Base-by-base conservation (phyloP, 2,329 filamentous ascomycete species). In the Diplocarpon mali region DNA sequence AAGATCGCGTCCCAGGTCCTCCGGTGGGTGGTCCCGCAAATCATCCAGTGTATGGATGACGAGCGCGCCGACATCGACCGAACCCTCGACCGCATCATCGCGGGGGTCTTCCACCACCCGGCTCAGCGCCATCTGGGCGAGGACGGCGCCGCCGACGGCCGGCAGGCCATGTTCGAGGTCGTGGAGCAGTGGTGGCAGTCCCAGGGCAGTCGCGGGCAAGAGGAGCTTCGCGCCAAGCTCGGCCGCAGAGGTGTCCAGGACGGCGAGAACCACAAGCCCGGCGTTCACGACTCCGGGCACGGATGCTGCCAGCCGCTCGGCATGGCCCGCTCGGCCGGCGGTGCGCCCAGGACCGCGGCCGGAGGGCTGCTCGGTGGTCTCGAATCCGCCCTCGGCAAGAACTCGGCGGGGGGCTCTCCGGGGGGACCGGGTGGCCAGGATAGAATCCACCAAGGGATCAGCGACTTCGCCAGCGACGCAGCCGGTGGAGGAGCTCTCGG, bases 11-110 rank as follows among this genome's bases (percentile, higher is more conserved):
- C 82, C 51, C 76, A 80, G 57, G 78, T 89, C 38, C 69, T 95
- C 35, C 76, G 75, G 46, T 95, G 88, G 86, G 82, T 82, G 16
- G 86, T 95, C 12, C 90, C 90, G 8, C 87, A 94, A 63, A 68
- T 95, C 49, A 92, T 95, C 68, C 69, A 84, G 30, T 85, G 82
- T 57, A 93, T 89, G 78, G 89, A 95, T 57, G 74, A 95, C 53
- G 79, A 90, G 34, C 60, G 66, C 45, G 69, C 73, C 46, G 84
- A 94, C 56, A 67, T 86, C 34, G 71, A 85, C 50, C 73, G 77
- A 45, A 78, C 81, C 2, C 70, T 92, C 53, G 76, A 81, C 60
- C 78, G 82, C 50, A 89, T 95, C 63, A 78, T 94, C 58, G 66
- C 76, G 39, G 88, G 86, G 48, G 80, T 95, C 30, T 77, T 95